Evolutionary conservation across 2,329 filamentous ascomycete species (phyloP), one percentile per base, ranked within the genome.

Genomic region (Fusarium guadeloupense): DNA sequence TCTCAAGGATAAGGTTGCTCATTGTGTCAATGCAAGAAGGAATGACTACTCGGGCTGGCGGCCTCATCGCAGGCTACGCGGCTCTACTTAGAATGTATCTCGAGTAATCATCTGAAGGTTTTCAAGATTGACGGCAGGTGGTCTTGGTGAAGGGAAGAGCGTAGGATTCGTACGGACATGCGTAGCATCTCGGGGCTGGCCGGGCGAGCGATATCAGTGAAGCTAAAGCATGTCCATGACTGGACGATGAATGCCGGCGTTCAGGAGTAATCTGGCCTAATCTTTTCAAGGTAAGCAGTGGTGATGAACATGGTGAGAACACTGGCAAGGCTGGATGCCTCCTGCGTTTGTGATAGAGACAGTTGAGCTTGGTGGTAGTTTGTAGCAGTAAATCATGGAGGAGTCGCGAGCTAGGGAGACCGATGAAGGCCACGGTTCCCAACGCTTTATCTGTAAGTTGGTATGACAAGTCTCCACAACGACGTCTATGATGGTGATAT

Each of bases 61-160:
- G 59, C 45, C 54, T 55, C 47, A 43, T 55, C 42, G 54, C 58
- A 57, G 56, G 64, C 57, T 57, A 42, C 60, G 57, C 59, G 52
- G 64, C 55, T 61, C 63, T 69, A 67, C 58, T 66, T 71, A 71
- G 68, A 71, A 67, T 71, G 68, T 71, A 71, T 69, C 52, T 69
- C 57, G 69, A 71, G 66, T 71, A 68, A 66, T 67, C 64, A 71
- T 71, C 45, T 61, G 68, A 70, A 54, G 68, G 66, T 64, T 64
- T 59, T 57, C 43, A 67, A 59, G 64, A 70, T 53, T 43, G 59
- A 67, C 49, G 68, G 66, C 48, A 59, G 66, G 66, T 54, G 62
- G 63, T 59, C 26, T 62, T 65, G 62, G 59, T 68, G 66, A 70
- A 61, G 59, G 62, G 49, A 52, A 46, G 37, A 62, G 57, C 59